Conservation (phyloP, 495 filamentous ascomycete genomes). For the Trichocladium uniseriatum region DNA sequence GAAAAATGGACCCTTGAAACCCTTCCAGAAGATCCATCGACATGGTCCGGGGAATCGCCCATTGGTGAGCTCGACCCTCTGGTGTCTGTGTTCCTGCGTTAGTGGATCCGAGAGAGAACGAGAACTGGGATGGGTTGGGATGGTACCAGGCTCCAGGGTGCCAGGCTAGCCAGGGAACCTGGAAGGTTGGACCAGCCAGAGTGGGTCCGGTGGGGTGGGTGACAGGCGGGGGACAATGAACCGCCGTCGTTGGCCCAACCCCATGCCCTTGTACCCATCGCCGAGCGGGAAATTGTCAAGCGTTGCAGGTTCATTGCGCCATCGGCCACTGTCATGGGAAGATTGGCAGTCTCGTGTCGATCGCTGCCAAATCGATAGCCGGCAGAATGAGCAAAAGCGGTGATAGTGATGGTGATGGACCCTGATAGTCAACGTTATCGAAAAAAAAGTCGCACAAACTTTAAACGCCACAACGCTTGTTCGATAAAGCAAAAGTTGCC, state of each 20-base stretch:
- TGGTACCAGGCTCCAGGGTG: not conserved
- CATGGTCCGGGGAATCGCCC: conserved; percentile 13
- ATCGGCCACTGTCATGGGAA: not conserved
- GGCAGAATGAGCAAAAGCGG: not conserved
- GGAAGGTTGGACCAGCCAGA: no score
- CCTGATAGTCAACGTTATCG: no score
- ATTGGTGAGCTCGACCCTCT: conserved; percentile 17
- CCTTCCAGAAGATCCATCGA: conserved; percentile 22
- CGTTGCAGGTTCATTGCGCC: conserved; percentile 6
- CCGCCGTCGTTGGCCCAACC: not conserved
- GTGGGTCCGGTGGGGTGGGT: not conserved
- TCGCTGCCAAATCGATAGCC: not conserved
- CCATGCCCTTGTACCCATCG: conserved; percentile 1
- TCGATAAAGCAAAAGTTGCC: no score
- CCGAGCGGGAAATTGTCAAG: conserved; percentile 8
- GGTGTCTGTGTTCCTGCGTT: conserved; percentile 18
- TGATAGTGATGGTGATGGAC: no score
- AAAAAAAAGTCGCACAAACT: no score
- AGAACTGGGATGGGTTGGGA: not conserved
- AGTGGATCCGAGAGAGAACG: conserved; percentile 4
- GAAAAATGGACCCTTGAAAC: conserved; percentile 14
- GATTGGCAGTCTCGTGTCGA: not conserved
- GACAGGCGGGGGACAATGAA: not conserved
- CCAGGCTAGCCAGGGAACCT: no score
- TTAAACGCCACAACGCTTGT: not conserved